Evolutionary conservation across 2,329 filamentous ascomycete species (phyloP).

Genomic region (Alternaria gansuensis): DNA sequence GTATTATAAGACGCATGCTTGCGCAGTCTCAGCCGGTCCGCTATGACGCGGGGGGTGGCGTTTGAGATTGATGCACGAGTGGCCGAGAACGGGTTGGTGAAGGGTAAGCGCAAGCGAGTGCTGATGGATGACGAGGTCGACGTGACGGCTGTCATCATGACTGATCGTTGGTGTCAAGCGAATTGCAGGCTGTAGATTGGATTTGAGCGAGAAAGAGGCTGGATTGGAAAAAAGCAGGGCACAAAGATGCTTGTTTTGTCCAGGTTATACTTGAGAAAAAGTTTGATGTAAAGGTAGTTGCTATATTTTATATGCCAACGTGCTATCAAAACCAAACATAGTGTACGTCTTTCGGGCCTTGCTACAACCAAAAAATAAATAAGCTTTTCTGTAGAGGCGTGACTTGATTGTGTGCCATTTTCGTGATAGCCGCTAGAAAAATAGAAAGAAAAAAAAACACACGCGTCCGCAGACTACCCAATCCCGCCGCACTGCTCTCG

Average conservation of each 20-base stretch:
- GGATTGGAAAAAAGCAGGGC: constrained; percentile 3
- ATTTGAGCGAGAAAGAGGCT: not conserved
- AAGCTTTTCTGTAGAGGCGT: not conserved
- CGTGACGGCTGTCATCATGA: constrained; percentile 26
- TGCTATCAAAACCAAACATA: not conserved
- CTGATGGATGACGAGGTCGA: constrained; percentile 12
- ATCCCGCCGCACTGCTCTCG: constrained; percentile 8
- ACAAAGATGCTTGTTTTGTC: not conserved
- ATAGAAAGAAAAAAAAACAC: constrained; percentile 10
- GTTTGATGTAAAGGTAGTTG: not conserved
- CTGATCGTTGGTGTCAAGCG: constrained; percentile 13
- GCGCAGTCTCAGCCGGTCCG: constrained; percentile 15
- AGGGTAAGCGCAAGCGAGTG: constrained; percentile 9
- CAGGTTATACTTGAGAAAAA: not conserved
- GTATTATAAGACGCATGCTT: constrained; percentile 12
- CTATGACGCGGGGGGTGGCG: constrained; percentile 16
- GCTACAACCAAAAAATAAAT: not conserved
- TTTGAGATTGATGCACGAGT: constrained; percentile 25
- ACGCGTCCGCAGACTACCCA: constrained; percentile 1
- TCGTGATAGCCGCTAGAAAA: constrained; percentile 8
- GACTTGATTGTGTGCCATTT: not conserved
- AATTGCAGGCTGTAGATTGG: constrained; percentile 1
- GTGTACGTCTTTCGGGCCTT: not conserved
- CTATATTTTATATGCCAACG: not conserved
- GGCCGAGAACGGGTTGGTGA: constrained; percentile 7